phyloP scores from a whole-genome alignment of 2,329 filamentous ascomycete genomes.

The Lojkania enalia region DNA sequence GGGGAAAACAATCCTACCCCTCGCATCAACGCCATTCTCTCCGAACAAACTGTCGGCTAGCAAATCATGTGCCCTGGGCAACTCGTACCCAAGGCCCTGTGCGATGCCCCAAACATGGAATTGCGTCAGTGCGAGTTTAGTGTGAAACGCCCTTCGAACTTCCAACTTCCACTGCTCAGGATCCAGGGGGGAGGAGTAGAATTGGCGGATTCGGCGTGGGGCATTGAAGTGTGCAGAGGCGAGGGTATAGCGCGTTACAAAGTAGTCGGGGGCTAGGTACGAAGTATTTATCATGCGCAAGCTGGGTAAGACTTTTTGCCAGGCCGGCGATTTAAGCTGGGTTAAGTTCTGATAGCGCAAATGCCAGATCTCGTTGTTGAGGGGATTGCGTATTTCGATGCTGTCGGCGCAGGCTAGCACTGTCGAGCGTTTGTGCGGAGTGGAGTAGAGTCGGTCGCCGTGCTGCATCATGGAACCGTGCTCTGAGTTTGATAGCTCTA shows the following conservation, averaged over 20 bases:
- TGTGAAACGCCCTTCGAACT: conserved; percentile 10
- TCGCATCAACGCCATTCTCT: conserved; percentile 8
- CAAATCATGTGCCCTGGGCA: conserved; percentile 7
- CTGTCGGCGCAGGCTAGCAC: conserved; percentile 16
- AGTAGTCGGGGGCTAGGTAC: conserved; percentile 12
- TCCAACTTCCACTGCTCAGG: conserved; percentile 18
- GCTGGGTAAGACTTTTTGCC: conserved; percentile 9
- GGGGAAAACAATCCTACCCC: conserved; percentile 4
- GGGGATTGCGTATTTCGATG: conserved; percentile 13
- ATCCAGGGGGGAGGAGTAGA: conserved; percentile 13
- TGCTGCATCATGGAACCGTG: not conserved
- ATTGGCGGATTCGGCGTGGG: conserved; percentile 9
- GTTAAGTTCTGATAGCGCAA: conserved; percentile 14
- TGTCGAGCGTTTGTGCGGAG: conserved; percentile 11
- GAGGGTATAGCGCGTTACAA: conserved; percentile 5
- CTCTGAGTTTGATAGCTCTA: no score
- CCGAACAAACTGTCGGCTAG: not conserved
- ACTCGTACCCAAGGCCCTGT: conserved; percentile 12
- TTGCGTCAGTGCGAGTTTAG: conserved; percentile 13
- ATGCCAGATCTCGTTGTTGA: conserved; percentile 8
- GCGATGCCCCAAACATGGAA: conserved; percentile 11
- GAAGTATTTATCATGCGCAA: conserved; percentile 17
- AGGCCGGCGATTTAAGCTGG: conserved; percentile 3
- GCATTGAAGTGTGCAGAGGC: conserved; percentile 13
- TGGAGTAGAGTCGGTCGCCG: conserved; percentile 7